Percentiles rank a stretch among this genome's conserved stretches.
Evolutionary conservation across 192 early-diverging fungal genomes (phyloP).

Genomic region (Coemansia sp.): DNA sequence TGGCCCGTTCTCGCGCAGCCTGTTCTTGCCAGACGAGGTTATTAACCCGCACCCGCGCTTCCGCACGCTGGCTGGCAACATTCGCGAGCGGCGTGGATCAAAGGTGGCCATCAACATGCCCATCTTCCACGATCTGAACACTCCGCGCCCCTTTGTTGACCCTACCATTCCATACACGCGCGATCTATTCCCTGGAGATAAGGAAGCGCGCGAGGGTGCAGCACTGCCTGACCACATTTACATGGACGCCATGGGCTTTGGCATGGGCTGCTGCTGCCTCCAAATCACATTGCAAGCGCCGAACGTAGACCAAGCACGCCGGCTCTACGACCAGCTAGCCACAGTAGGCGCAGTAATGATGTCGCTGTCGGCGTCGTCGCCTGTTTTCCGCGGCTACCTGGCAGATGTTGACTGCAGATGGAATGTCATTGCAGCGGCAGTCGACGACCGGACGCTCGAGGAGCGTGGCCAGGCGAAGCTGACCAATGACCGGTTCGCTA

Average conservation of each 20-base stretch:
- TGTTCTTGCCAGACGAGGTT: constrained; percentile 92
- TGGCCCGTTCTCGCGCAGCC: constrained; percentile 68
- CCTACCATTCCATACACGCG: constrained; percentile 66
- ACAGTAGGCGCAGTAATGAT: constrained; percentile 91
- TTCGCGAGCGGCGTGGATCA: constrained; percentile 84
- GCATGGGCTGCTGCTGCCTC: constrained; percentile 97
- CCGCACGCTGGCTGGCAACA: constrained; percentile 90
- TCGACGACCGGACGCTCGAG: constrained; percentile 90
- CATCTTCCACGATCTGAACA: constrained; percentile 88
- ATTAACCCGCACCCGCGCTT: constrained; percentile 96
- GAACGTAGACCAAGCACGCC: constrained; percentile 85
- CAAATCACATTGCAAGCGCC: constrained; percentile 98
- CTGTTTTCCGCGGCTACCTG: constrained; percentile 91
- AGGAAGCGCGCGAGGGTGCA: constrained; percentile 69
- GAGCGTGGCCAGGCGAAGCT: constrained; percentile 83
- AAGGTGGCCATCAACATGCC: constrained; percentile 98
- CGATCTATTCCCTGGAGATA: constrained; percentile 63
- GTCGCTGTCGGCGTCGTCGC: constrained; percentile 87
- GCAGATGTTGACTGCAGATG: constrained; percentile 96
- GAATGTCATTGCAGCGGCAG: constrained; percentile 91
- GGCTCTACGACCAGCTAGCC: constrained; percentile 94
- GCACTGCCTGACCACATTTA: constrained; percentile 94
- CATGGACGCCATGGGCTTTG: constrained; percentile 98
- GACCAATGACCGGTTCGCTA: constrained; percentile 71
- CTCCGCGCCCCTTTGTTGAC: constrained; percentile 84